Evolutionary conservation across 2,329 filamentous ascomycete genomes (phyloP), one percentile per base, ranked within the genome.

Genomic region (Fusarium sp.): DNA sequence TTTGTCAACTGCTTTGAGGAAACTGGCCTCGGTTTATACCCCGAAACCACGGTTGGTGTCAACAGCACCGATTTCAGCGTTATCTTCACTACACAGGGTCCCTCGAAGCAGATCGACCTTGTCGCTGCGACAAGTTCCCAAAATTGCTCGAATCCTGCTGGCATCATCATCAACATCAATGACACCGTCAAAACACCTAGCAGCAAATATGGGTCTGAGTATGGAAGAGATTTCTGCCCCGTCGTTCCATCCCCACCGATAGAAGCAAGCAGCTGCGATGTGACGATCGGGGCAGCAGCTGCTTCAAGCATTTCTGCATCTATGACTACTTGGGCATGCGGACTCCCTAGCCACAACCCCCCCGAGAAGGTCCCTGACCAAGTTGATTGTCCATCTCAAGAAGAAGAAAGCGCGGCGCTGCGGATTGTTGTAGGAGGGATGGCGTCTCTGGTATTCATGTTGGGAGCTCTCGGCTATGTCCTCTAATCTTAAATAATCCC

Each of bases 51-150:
- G 6, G 8, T 28, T 31, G n/a, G 17, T 5, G n/a, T 5, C n/a
- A 33, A 24, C 9, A 6, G 4, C 14, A 18, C 44, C 31, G 5
- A 10, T 9, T 6, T 5, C 15, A 18, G 5, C 28, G 7, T 59
- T 13, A 28, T 42, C 5, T 63, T 59, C 10, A 63, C 55, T 6
- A 54, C 42, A 11, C 59, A 59, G 31, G 55, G 55, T 5, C 36
- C 42, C 22, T 49, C 55, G 17, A 31, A 36, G 20, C 28, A 34
- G 17, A 15, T 54, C 13, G 59, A 63, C 24, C 48, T 59, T 13
- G 36, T 24, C 39, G 31, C 43, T n/a, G 48, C 31, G 1, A 63
- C 43, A 17, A 44, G 18, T 20, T 20, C 18, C 18, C 18, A 54
- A 31, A 36, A 24, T 11, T 63, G 36, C 17, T 18, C 55, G 4